Base-by-base conservation (phyloP, 306 rosid species). In the Rubus parviflorus region DNA sequence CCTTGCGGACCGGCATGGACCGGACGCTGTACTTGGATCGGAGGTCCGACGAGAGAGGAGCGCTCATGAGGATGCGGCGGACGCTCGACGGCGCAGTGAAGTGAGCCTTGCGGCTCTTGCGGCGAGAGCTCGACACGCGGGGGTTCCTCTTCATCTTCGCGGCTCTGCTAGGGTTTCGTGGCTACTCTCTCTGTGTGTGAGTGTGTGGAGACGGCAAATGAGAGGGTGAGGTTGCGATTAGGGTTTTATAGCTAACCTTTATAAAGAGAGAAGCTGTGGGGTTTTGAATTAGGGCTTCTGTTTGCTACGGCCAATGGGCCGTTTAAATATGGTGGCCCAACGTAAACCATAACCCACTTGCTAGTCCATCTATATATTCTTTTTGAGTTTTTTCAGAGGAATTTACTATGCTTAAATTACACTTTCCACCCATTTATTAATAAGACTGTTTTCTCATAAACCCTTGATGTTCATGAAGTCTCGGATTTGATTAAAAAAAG, bases 21-120 rank as follows among this genome's bases (percentile, higher is more conserved):
- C 97, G 83, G 12, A 91, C 98, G 83, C 83, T 93, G 89, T 94
- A 91, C 84, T 94, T 94, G 11, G 89, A 76, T 0, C 98, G 89
- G 10, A 94, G 91, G 75, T 94, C 98, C 47, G 40, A 60, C 23
- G 98, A 87, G 54, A 94, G 98, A 0, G 98, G 92, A 7, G 97
- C 89, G 68, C 97, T 88, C 94, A 92, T 89, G 22, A 92, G 66
- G 3, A 92, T 77, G 3, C 94, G 92, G 0, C 97, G 91, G 0
- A 92, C 86, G 76, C 94, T 89, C 25, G 94, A 92, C 46, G 97
- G 94, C 37, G 94, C 97, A 0, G 94, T 77, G 90, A 92, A 92
- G 74, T 89, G 97, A 0, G 94, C 94, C 97, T 92, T 92, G n/a
- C 97, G 91, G 82, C 79, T 92, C 91, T 92, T 92, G 70, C 97